These are phyloP conservation scores for Paraleonurus japonicus DNA, from an alignment of 257 asterid genomes.

Conservation along the genomic window DNA sequence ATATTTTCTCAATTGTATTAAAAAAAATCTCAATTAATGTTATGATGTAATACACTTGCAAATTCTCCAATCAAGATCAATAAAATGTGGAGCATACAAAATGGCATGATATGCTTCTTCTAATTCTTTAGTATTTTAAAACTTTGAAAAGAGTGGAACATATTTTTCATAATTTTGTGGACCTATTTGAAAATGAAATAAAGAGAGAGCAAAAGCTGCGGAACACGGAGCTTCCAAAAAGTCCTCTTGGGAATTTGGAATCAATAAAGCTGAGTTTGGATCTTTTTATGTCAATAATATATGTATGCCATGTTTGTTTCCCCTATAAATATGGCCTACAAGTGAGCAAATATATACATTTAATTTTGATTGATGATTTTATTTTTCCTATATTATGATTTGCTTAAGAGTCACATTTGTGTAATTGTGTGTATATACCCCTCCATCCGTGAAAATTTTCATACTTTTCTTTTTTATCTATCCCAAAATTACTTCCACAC, in stretches of 20 bases:
- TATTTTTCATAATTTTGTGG: neutral
- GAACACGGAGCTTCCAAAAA: slow-evolving; percentile 13
- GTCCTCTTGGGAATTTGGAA: neutral
- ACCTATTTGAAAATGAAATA: neutral
- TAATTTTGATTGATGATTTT: neutral
- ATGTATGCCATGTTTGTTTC: neutral
- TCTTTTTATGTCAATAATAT: neutral
- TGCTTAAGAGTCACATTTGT: too few relatives aligned
- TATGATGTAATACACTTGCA: too few relatives aligned
- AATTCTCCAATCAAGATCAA: neutral
- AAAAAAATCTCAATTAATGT: neutral
- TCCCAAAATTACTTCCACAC: too few relatives aligned
- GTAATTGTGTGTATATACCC: too few relatives aligned
- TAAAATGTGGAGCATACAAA: too few relatives aligned
- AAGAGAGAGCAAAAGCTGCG: slow-evolving; percentile 6
- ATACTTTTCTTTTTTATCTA: too few relatives aligned
- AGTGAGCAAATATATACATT: neutral
- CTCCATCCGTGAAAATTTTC: too few relatives aligned
- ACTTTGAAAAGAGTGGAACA: neutral
- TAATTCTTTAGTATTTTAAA: neutral
- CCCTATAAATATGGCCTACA: neutral
- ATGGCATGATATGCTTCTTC: too few relatives aligned
- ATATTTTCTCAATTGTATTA: neutral
- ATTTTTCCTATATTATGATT: too few relatives aligned
- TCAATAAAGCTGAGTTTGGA: slow-evolving; percentile 5